Conservation (phyloP, 306 rosid genomes). For the Fagus sylvatica region DNA sequence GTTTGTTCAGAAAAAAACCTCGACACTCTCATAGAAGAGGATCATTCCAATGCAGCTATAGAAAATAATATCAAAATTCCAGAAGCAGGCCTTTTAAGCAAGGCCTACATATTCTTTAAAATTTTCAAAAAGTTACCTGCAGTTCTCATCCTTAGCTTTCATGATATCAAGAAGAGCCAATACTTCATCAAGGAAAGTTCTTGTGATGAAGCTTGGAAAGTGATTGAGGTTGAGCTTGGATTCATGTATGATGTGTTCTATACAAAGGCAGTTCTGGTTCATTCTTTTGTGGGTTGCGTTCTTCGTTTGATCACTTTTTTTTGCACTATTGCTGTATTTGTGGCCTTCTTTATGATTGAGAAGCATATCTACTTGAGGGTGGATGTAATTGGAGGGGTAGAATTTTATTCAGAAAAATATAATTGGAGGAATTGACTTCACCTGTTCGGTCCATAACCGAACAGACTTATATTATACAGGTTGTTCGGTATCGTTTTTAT, state of each 20-base stretch:
- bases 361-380: neutral
- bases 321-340: neutral
- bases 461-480: no score
- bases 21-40: no score
- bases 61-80: no score
- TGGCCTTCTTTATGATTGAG: neutral
- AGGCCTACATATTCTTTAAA: slow-evolving; percentile 7
- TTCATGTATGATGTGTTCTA: slow-evolving; percentile 31
- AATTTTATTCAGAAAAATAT: no score
- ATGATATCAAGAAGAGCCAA: neutral
- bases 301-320: neutral
- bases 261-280: slow-evolving; percentile 21
- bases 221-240: slow-evolving; percentile 41
- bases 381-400: no score
- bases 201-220: slow-evolving; percentile 11
- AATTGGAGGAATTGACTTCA: no score
- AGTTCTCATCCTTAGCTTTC: slow-evolving; percentile 20
- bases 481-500: no score
- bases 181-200: neutral
- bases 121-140: slow-evolving; percentile 19
- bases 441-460: no score
- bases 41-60: no score
- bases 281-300: neutral
- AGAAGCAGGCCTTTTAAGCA: neutral
- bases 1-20: neutral